Evolutionary conservation across 768 basidiomycete genomes (phyloP).

Genomic region (Amyloporia xantha): DNA sequence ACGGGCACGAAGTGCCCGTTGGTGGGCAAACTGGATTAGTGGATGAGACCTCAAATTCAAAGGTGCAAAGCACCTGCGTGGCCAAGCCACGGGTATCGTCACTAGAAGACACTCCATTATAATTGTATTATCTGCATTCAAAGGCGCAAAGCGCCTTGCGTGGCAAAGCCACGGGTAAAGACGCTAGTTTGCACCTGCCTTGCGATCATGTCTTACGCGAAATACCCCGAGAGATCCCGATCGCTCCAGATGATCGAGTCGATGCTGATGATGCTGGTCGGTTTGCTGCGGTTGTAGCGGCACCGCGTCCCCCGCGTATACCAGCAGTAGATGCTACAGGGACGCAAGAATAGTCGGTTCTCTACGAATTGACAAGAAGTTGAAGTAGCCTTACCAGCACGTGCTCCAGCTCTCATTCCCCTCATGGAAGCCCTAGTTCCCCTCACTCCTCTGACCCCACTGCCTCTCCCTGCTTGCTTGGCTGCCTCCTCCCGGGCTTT

Average conservation of each 20-base stretch:
- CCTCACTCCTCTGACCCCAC: conserved; percentile 63
- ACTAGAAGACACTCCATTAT: no score
- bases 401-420: conserved; percentile 18
- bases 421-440: conserved; percentile 65
- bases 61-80: no score
- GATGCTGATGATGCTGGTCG: conserved; percentile 2
- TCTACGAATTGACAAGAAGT: no score
- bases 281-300: not conserved
- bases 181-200: no score
- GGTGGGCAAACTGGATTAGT: no score
- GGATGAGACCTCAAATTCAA: no score
- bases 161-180: no score
- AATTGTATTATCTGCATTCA: no score
- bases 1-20: no score
- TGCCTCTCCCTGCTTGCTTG: conserved; percentile 26
- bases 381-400: conserved; percentile 10
- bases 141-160: no score
- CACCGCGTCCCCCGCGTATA: not conserved
- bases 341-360: not conserved
- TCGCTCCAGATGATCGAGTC: not conserved
- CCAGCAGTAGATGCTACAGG: no score
- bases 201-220: not conserved
- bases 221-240: not conserved
- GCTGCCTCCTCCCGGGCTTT: conserved; percentile 39
- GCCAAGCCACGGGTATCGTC: no score